Conservation (phyloP, 2,329 filamentous ascomycete species). For the Mollisiaceae sp. region DNA sequence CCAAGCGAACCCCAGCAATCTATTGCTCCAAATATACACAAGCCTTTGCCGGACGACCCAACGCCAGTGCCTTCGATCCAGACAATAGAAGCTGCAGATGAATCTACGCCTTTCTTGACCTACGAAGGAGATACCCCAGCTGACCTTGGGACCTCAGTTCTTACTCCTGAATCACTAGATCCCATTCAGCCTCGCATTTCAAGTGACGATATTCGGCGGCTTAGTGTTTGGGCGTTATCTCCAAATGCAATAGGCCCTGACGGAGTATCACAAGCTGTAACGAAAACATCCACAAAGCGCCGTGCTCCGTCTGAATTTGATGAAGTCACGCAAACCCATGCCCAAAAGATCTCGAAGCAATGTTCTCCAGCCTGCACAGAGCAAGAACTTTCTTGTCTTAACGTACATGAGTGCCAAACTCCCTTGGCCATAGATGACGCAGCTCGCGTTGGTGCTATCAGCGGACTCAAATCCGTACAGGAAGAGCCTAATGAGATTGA, state of each 20-base stretch:
- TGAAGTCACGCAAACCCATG: background rate
- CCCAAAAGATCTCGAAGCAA: background rate
- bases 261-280: background rate
- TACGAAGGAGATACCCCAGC: background rate
- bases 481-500: background rate
- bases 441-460: background rate
- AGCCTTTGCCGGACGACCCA: background rate
- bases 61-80: background rate
- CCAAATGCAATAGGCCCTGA: background rate
- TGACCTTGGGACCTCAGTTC: background rate
- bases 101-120: background rate
- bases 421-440: background rate
- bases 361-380: background rate
- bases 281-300: background rate
- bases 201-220: background rate
- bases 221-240: background rate
- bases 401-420: background rate
- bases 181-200: background rate
- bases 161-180: conserved; percentile 1
- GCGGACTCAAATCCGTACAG: background rate
- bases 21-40: background rate
- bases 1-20: background rate
- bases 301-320: conserved; percentile 1
- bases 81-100: background rate
- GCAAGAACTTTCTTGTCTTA: background rate